phyloP scores from a whole-genome alignment of 345 rosid genomes.

The Pistacia vera region DNA sequence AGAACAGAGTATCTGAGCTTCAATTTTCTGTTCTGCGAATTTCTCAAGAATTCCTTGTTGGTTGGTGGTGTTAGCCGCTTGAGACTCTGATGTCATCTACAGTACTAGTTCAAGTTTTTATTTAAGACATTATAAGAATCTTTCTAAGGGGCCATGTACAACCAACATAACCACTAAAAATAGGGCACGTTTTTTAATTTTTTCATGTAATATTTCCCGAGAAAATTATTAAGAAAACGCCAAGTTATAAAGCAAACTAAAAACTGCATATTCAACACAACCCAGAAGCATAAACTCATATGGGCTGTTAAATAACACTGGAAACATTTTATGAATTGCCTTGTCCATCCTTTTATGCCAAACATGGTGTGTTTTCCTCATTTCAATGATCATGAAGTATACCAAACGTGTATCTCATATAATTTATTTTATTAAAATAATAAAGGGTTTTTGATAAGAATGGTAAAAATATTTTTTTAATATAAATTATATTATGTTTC shows the following conservation, averaged over 20 bases:
- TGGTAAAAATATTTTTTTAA: not conserved
- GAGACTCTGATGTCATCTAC: not conserved
- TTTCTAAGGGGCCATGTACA: not conserved
- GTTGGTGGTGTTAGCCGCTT: slow-evolving; percentile 2
- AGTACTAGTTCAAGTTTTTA: not conserved
- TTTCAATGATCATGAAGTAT: not conserved
- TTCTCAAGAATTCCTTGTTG: not conserved
- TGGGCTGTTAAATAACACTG: not conserved
- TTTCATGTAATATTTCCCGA: no score
- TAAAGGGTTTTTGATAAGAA: no score
- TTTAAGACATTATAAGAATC: not conserved
- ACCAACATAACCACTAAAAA: no score
- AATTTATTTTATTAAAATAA: no score
- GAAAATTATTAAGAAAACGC: not conserved
- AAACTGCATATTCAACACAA: not conserved
- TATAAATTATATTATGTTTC: not conserved
- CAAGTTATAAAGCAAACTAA: no score
- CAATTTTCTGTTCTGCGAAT: not conserved
- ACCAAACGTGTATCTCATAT: no score
- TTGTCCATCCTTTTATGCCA: not conserved
- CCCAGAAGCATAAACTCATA: no score
- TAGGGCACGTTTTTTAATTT: no score
- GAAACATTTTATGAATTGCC: not conserved
- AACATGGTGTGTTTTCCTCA: not conserved
- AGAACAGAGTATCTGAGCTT: no score